Percentiles rank a stretch among this genome's conserved stretches.
Conservation (phyloP, 2,329 filamentous ascomycete genomes). For the Fusarium nelsonii region DNA sequence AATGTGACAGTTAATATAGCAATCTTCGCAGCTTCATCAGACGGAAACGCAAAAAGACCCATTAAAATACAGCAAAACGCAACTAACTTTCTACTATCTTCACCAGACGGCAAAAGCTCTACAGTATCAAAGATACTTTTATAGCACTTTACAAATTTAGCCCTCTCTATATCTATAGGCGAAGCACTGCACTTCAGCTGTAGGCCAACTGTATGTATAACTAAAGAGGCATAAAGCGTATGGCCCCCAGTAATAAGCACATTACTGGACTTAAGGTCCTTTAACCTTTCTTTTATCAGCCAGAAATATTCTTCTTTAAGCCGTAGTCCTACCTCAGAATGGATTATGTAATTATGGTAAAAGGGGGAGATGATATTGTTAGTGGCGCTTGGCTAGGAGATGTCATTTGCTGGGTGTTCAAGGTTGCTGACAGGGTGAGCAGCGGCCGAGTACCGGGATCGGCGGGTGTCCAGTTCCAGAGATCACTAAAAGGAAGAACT, state of each 20-base stretch:
- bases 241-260: constrained; percentile 27
- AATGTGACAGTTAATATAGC: constrained; percentile 15
- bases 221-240: constrained; percentile 12
- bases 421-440: too few relatives aligned
- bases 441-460: too few relatives aligned
- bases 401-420: too few relatives aligned
- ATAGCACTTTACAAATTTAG: constrained; percentile 35
- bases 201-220: constrained; percentile 41
- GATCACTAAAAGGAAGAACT: too few relatives aligned
- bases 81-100: constrained; percentile 20
- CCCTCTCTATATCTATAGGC: neutral
- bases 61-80: constrained; percentile 44
- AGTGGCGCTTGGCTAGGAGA: too few relatives aligned
- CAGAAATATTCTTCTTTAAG: constrained; percentile 37
- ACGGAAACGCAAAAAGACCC: constrained; percentile 40
- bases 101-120: neutral
- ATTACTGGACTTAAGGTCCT: constrained; percentile 21
- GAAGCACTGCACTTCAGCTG: constrained; percentile 13
- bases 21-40: constrained; percentile 29
- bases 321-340: constrained; percentile 34
- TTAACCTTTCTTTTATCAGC: constrained; percentile 10
- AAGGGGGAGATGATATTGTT: too few relatives aligned
- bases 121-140: constrained; percentile 12
- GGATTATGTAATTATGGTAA: too few relatives aligned
- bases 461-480: too few relatives aligned